A percentile compares a stretch with the other conserved stretches of the same genome.
Conservation (phyloP, 2,329 filamentous ascomycete species). For the Clonostachys solani region DNA sequence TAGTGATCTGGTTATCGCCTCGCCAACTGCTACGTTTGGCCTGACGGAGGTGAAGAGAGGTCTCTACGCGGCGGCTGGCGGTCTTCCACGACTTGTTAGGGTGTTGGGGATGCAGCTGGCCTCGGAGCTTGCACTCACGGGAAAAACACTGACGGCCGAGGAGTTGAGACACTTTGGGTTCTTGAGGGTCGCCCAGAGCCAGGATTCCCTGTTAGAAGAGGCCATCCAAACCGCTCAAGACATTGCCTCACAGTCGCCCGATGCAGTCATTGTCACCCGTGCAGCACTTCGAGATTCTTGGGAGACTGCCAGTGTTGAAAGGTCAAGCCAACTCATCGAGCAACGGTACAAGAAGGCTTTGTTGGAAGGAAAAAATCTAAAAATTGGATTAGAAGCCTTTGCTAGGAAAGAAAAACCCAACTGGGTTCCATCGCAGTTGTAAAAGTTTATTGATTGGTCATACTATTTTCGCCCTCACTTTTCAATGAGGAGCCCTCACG, state of each 20-base stretch:
- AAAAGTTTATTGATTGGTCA: no score
- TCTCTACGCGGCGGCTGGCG: constrained; percentile 48
- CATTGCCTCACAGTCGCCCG: constrained; percentile 24
- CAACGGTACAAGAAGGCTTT: constrained; percentile 33
- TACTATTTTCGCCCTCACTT: no score
- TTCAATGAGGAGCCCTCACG: no score
- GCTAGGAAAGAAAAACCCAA: constrained; percentile 41
- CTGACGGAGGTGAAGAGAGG: constrained; percentile 50
- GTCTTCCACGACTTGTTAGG: constrained; percentile 44
- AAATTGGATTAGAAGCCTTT: constrained; percentile 46
- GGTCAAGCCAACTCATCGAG: constrained; percentile 29
- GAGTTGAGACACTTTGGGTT: constrained; percentile 27
- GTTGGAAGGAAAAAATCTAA: constrained; percentile 38
- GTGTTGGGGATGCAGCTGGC: constrained; percentile 39
- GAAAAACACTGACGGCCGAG: constrained; percentile 34
- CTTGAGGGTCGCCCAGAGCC: constrained; percentile 13
- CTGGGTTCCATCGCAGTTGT: constrained; percentile 45
- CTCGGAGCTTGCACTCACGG: constrained; percentile 43
- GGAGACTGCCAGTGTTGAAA: constrained; percentile 33
- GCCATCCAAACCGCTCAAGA: constrained; percentile 25
- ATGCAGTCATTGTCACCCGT: constrained; percentile 32
- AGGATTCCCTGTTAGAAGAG: constrained; percentile 26
- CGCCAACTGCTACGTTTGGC: constrained; percentile 43
- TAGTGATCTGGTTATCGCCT: constrained; percentile 48
- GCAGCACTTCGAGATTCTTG: constrained; percentile 28